These are phyloP conservation scores for Leptoxyphium fumago DNA, from an alignment of 2,329 filamentous ascomycete genomes.

Conservation along the genomic window DNA sequence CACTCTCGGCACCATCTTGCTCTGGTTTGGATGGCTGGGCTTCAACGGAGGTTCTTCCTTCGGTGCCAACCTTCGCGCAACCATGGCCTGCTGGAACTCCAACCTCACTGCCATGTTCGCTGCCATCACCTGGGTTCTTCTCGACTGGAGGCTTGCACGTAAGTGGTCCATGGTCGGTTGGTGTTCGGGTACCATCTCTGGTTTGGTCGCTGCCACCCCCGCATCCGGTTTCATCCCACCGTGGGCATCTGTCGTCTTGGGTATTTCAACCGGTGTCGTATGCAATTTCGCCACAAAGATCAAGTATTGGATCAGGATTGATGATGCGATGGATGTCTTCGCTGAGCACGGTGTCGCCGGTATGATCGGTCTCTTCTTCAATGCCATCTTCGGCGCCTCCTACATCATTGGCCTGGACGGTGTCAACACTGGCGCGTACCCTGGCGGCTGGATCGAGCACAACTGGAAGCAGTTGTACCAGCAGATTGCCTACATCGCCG, in stretches of 20 bases:
- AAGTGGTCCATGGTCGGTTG: conserved; percentile 94
- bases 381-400: conserved; percentile 54
- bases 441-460: conserved; percentile 60
- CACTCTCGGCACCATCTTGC: conserved; percentile 82
- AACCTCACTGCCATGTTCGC: conserved; percentile 87
- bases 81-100: conserved; percentile 97
- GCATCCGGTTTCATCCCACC: conserved; percentile 64
- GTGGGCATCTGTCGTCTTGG: conserved; percentile 47
- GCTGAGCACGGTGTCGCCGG: conserved; percentile 79
- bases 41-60: conserved; percentile 97
- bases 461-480: conserved; percentile 63
- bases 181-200: conserved; percentile 79
- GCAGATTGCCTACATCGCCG: conserved; percentile 62
- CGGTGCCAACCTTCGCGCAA: conserved; percentile 72
- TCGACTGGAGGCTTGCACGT: conserved; percentile 84
- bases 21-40: conserved; percentile 97
- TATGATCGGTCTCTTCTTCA: conserved; percentile 66
- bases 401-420: conserved; percentile 63
- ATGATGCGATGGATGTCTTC: conserved; percentile 82
- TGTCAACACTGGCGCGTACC: conserved; percentile 43
- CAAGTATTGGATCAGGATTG: conserved; percentile 63
- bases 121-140: conserved; percentile 82
- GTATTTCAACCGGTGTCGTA: conserved; percentile 47
- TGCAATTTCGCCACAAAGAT: conserved; percentile 82
- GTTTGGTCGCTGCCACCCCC: conserved; percentile 75